phyloP scores from a whole-genome alignment of 192 early-diverging fungal species.

The Podila verticillata region DNA sequence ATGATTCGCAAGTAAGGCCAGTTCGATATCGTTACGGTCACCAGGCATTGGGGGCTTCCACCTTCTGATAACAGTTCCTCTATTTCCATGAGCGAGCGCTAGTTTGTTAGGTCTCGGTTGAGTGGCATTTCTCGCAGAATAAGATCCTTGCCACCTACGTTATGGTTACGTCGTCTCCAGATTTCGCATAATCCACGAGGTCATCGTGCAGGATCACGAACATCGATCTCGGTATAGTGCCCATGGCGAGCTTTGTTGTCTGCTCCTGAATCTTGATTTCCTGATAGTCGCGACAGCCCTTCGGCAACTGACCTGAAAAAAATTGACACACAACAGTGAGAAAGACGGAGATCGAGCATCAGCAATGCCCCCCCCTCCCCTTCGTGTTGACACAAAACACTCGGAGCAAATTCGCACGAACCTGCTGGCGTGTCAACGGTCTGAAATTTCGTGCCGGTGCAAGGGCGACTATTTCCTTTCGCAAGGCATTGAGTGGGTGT shows the following conservation, averaged over 20 bases:
- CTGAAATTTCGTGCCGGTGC: constrained; percentile 63
- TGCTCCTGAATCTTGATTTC: constrained; percentile 84
- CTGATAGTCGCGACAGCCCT: constrained; percentile 77
- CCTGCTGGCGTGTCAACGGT: constrained; percentile 48
- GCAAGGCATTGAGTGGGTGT: constrained; percentile 64
- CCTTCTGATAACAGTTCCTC: constrained; percentile 68
- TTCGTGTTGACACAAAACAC: not conserved
- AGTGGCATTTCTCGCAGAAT: not conserved
- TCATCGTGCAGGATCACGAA: constrained; percentile 67
- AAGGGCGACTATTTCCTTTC: constrained; percentile 34
- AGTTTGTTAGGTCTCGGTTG: not conserved
- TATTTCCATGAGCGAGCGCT: constrained; percentile 4
- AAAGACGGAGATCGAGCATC: too few relatives aligned
- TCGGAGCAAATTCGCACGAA: constrained; percentile 1
- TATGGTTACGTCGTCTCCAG: constrained; percentile 68
- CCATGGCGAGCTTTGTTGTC: constrained; percentile 68
- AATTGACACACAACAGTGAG: too few relatives aligned
- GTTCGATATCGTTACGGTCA: constrained; percentile 70
- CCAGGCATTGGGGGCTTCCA: constrained; percentile 60
- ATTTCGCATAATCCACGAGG: constrained; percentile 67
- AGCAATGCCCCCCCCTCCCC: too few relatives aligned
- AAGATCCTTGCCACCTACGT: constrained; percentile 41
- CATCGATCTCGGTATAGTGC: constrained; percentile 70
- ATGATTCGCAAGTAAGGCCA: constrained; percentile 70
- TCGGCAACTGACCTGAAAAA: constrained; percentile 49